phyloP scores from a whole-genome alignment of 78 protist species.

The Cavenderia fasciculata region DNA sequence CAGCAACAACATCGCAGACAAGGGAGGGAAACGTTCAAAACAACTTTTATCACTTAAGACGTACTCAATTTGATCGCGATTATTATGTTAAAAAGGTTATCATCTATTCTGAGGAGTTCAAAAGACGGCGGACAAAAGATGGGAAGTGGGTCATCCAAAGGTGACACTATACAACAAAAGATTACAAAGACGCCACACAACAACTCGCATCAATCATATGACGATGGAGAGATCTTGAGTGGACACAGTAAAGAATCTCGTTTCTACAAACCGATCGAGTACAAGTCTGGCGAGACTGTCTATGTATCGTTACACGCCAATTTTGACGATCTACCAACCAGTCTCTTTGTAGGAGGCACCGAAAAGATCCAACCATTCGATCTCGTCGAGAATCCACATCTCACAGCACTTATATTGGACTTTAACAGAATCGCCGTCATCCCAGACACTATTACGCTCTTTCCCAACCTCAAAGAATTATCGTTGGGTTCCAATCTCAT shows the following conservation, averaged over 20 bases:
- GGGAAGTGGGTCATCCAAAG: background rate
- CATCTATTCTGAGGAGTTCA: background rate
- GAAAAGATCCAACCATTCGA: background rate
- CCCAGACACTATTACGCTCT: constrained; percentile 9
- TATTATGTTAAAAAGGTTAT: background rate
- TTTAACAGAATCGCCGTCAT: constrained; percentile 20
- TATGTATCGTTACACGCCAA: background rate
- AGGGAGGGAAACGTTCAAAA: no score
- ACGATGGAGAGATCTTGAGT: background rate
- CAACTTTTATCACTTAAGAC: no score
- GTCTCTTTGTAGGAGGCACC: background rate
- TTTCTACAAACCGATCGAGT: background rate
- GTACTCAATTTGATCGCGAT: no score
- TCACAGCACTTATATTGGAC: constrained; percentile 32
- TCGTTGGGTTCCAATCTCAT: constrained; percentile 42
- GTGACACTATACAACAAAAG: background rate
- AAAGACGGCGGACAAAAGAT: background rate
- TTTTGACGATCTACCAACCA: background rate
- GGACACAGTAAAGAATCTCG: background rate
- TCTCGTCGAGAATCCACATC: background rate
- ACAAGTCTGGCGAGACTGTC: background rate
- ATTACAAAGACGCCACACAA: background rate
- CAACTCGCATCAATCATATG: background rate
- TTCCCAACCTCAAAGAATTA: constrained; percentile 4
- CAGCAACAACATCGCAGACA: no score